These are phyloP conservation scores for Geotrichum histeridarum DNA, from an alignment of 1,139 yeast genomes.

Conservation along the genomic window DNA sequence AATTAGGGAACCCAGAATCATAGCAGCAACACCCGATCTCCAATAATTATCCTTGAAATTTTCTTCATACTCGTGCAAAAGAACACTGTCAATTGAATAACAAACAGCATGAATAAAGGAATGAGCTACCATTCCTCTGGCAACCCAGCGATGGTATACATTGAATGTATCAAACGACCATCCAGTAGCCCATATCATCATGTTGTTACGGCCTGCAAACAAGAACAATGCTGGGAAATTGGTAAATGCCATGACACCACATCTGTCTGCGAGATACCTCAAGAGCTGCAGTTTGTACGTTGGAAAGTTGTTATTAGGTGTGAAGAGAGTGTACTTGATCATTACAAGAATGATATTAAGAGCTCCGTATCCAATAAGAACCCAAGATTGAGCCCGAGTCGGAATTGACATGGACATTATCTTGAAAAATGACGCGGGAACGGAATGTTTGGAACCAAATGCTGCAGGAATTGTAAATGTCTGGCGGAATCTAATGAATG, in stretches of 20 bases:
- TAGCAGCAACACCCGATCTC: constrained; percentile 41
- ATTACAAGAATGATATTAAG: constrained; percentile 30
- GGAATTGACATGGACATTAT: constrained; percentile 28
- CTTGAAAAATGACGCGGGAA: constrained; percentile 26
- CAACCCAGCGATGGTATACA: constrained; percentile 56
- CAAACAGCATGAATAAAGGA: constrained; percentile 38
- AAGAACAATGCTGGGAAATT: constrained; percentile 50
- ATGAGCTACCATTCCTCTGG: constrained; percentile 50
- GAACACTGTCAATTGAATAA: constrained; percentile 31
- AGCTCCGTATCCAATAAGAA: constrained; percentile 28
- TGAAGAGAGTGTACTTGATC: constrained; percentile 21
- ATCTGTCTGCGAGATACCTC: constrained; percentile 47
- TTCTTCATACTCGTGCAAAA: constrained; percentile 30
- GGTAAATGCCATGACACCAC: constrained; percentile 50
- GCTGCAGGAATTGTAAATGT: constrained; percentile 34
- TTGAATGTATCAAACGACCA: constrained; percentile 58
- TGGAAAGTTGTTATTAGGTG: constrained; percentile 21
- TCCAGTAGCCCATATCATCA: constrained; percentile 53
- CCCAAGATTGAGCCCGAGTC: constrained; percentile 32
- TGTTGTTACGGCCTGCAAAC: constrained; percentile 60
- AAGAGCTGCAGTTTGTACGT: constrained; percentile 20
- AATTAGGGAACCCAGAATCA: constrained; percentile 29
- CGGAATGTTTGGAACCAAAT: constrained; percentile 30
- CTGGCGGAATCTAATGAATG: constrained; percentile 24
- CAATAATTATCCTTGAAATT: constrained; percentile 37